Evolutionary conservation across 192 early-diverging fungal species (phyloP).

Genomic region (Dispira simplex): DNA sequence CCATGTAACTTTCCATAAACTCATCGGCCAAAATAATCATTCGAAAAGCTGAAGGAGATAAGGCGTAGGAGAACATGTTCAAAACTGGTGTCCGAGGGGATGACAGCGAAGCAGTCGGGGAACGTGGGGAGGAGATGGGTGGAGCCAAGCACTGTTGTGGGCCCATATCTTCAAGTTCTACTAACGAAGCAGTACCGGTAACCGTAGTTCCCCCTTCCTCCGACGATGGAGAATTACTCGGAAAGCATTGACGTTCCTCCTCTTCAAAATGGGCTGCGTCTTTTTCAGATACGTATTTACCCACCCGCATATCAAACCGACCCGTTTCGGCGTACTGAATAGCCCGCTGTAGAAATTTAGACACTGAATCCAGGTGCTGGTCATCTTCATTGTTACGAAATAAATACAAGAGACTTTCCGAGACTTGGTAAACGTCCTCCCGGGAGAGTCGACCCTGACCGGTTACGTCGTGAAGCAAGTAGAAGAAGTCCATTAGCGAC

Average conservation of each 20-base stretch:
- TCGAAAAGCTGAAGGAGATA: constrained; percentile 36
- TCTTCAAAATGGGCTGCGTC: constrained; percentile 16
- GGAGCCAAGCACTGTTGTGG: neutral
- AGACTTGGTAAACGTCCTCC: constrained; percentile 68
- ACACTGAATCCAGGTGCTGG: constrained; percentile 36
- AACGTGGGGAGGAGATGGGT: neutral
- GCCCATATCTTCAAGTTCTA: constrained; percentile 11
- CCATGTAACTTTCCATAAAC: constrained; percentile 72
- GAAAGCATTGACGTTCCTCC: neutral
- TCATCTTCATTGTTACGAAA: constrained; percentile 38
- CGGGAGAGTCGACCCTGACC: constrained; percentile 44
- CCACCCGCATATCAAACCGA: constrained; percentile 13
- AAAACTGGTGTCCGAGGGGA: neutral
- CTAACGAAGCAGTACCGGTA: neutral
- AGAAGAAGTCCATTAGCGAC: constrained; percentile 65
- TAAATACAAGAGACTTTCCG: constrained; percentile 75
- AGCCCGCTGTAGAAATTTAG: constrained; percentile 42
- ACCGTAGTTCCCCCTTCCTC: no score
- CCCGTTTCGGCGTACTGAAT: constrained; percentile 32
- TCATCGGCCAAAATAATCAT: constrained; percentile 81
- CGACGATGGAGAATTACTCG: no score
- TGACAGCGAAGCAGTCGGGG: neutral
- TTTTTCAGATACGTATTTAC: constrained; percentile 1
- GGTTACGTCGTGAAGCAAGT: constrained; percentile 61
- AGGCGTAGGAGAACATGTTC: constrained; percentile 14